Evolutionary conservation across 352 stramenopile genomes (phyloP).

Genomic region (Globisporangium paroecandrum): DNA sequence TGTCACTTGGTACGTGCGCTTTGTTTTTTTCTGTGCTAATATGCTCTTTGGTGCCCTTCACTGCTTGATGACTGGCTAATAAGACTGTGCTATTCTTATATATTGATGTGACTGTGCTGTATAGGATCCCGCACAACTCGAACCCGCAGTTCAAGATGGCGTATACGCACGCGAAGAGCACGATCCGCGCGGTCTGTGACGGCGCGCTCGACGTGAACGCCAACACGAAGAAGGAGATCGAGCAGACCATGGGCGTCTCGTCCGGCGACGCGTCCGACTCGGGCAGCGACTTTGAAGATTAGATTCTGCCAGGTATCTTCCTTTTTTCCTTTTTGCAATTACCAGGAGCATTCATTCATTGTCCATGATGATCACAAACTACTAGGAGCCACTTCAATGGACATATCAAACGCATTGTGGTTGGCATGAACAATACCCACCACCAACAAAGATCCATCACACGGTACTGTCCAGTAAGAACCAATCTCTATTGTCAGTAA

Average conservation of each 20-base stretch:
- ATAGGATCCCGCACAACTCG: conserved; percentile 74
- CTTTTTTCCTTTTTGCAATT: neutral
- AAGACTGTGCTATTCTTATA: neutral
- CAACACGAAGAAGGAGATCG: conserved; percentile 67
- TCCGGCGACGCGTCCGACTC: conserved; percentile 68
- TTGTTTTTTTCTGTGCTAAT: neutral
- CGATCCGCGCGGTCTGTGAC: conserved; percentile 72
- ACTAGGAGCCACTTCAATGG: neutral
- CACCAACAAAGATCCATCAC: neutral
- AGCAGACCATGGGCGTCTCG: conserved; percentile 58
- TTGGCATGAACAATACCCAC: neutral
- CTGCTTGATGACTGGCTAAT: neutral
- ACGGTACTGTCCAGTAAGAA: neutral
- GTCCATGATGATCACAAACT: neutral
- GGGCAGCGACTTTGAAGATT: conserved; percentile 84
- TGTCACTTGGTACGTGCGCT: conserved; percentile 59
- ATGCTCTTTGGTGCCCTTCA: no score
- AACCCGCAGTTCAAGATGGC: conserved; percentile 86
- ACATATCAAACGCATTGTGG: neutral
- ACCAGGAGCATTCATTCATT: neutral
- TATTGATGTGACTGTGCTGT: neutral
- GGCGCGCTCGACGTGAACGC: conserved; percentile 80
- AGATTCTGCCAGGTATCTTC: conserved; percentile 12
- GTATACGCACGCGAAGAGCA: conserved; percentile 85
- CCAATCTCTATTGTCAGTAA: conserved; percentile 12